These are phyloP conservation scores for Monosporascus sp. DNA, from an alignment of 2,329 filamentous ascomycete genomes.

Conservation along the genomic window DNA sequence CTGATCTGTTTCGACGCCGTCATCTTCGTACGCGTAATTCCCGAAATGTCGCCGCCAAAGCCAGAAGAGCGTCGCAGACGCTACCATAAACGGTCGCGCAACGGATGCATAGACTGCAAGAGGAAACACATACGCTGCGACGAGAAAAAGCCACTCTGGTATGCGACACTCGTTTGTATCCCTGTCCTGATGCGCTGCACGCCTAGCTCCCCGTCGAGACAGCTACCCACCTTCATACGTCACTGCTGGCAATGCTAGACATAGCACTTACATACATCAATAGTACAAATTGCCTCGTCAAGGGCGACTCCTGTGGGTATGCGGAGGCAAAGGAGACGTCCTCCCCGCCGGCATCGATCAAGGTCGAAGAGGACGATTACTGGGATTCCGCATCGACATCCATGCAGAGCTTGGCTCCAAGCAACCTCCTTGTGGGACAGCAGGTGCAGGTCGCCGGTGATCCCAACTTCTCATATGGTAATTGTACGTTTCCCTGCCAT, in stretches of 20 bases:
- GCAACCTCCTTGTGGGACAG: background rate
- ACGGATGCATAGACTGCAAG: constrained; percentile 20
- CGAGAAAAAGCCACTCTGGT: constrained; percentile 21
- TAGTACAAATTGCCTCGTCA: constrained; percentile 20
- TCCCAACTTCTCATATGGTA: background rate
- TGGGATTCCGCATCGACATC: background rate
- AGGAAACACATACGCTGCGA: constrained; percentile 20
- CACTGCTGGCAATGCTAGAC: background rate
- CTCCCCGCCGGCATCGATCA: background rate
- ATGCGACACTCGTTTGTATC: constrained; percentile 9
- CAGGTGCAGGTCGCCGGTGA: background rate
- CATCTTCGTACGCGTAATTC: no score
- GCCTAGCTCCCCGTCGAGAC: background rate
- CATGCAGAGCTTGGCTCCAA: background rate
- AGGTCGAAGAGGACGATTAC: background rate
- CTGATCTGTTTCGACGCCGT: no score
- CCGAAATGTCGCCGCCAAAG: constrained; percentile 16
- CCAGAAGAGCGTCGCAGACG: constrained; percentile 16
- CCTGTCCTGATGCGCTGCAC: background rate
- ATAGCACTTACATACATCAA: constrained; percentile 5
- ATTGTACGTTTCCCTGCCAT: background rate
- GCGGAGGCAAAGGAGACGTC: constrained; percentile 10
- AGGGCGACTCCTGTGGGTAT: constrained; percentile 18
- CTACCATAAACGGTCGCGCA: constrained; percentile 20
- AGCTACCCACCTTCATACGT: background rate